A percentile compares a stretch with the other conserved stretches of the same genome.
Conservation (phyloP, 495 filamentous ascomycete species). For the Neurospora pannonica region DNA sequence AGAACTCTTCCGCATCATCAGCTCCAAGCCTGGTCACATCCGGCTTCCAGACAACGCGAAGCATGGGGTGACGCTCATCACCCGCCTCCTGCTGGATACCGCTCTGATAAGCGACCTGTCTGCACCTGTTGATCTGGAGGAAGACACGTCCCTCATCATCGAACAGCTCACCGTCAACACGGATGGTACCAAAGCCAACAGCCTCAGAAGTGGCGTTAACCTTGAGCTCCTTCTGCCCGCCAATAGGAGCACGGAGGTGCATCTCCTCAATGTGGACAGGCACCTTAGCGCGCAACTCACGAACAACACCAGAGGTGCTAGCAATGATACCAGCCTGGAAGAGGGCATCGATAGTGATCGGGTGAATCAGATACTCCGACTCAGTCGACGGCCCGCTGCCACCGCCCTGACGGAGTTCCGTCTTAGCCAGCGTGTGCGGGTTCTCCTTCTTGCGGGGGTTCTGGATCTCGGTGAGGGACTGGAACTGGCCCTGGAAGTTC, state of each 20-base stretch:
- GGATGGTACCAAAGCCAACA: slow-evolving; percentile 7
- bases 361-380: slow-evolving; percentile 28
- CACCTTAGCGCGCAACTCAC: slow-evolving; percentile 14
- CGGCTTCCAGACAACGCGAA: background rate
- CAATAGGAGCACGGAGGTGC: background rate
- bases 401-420: slow-evolving; percentile 16
- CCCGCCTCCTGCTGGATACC: background rate
- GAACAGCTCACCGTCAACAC: background rate
- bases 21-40: background rate
- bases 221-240: background rate
- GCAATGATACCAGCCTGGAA: slow-evolving; percentile 24
- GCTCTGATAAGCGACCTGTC: background rate
- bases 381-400: slow-evolving; percentile 8
- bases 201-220: slow-evolving; percentile 20
- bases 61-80: background rate
- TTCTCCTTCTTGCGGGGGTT: background rate
- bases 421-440: background rate
- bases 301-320: slow-evolving; percentile 9
- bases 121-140: background rate
- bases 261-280: slow-evolving; percentile 10
- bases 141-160: background rate
- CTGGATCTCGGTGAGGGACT: slow-evolving; percentile 13
- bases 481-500: slow-evolving; percentile 20
- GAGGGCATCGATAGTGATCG: slow-evolving; percentile 27
- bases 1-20: background rate